Percentiles rank a stretch among this genome's conserved stretches.
phyloP scores from a whole-genome alignment of 805 yeast species.

The Candida ascalaphidarum region DNA sequence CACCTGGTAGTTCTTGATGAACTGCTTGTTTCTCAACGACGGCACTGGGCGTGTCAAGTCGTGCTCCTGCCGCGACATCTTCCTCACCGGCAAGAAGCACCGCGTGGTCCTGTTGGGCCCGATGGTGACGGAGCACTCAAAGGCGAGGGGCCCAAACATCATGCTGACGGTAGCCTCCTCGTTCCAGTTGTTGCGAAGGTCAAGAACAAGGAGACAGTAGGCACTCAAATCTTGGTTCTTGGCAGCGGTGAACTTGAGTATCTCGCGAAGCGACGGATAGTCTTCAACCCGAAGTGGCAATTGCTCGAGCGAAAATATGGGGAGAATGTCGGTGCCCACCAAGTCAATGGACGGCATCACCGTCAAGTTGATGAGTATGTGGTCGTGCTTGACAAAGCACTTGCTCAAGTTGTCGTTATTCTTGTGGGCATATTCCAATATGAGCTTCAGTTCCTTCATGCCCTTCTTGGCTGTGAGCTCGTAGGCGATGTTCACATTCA shows the following conservation, averaged over 20 bases:
- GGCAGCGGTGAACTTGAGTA: slow-evolving; percentile 18
- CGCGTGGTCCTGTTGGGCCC: slow-evolving; percentile 34
- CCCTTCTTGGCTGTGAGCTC: slow-evolving; percentile 69
- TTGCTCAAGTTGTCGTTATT: slow-evolving; percentile 7
- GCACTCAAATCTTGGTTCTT: slow-evolving; percentile 30
- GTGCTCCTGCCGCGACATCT: slow-evolving; percentile 37
- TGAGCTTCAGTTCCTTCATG: slow-evolving; percentile 54
- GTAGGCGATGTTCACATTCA: slow-evolving; percentile 40
- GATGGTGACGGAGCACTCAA: slow-evolving; percentile 21
- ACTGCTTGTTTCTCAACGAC: slow-evolving; percentile 61
- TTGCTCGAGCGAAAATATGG: slow-evolving; percentile 27
- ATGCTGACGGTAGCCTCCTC: slow-evolving; percentile 28
- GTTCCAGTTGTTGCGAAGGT: slow-evolving; percentile 76
- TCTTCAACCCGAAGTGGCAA: slow-evolving; percentile 2
- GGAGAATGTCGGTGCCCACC: slow-evolving; percentile 68
- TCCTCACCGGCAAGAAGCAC: slow-evolving; percentile 60
- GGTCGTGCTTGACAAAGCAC: slow-evolving; percentile 43
- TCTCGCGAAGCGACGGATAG: slow-evolving; percentile 16
- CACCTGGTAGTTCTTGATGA: slow-evolving; percentile 47
- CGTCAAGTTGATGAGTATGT: slow-evolving; percentile 61
- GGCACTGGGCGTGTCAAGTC: slow-evolving; percentile 54
- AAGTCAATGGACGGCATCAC: slow-evolving; percentile 69
- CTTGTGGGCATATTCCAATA: slow-evolving; percentile 52
- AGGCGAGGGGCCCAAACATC: slow-evolving; percentile 21
- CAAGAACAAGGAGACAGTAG: slow-evolving; percentile 61